Evolutionary conservation across 805 yeast genomes (phyloP).

Genomic region (Candida chilensis): DNA sequence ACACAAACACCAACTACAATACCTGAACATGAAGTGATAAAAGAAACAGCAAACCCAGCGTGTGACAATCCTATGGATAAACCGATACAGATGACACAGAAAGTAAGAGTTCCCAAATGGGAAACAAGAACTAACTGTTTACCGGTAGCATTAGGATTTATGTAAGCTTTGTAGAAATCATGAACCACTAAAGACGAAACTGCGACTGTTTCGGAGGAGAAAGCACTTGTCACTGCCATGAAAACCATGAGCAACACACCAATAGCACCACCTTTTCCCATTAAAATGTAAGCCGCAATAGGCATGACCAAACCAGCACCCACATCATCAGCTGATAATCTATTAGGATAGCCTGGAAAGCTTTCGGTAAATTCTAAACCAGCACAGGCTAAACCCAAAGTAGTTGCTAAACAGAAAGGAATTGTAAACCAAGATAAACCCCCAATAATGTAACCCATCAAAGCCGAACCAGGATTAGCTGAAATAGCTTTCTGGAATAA

Average conservation of each 20-base stretch:
- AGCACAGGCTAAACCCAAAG: conserved; percentile 29
- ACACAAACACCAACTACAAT: conserved; percentile 84
- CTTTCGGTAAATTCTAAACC: conserved; percentile 47
- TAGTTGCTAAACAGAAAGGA: conserved; percentile 23
- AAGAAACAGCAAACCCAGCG: conserved; percentile 74
- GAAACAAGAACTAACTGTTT: conserved; percentile 61
- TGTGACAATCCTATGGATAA: conserved; percentile 77
- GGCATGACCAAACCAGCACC: conserved; percentile 76
- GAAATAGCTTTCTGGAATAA: conserved; percentile 31
- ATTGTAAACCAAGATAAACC: conserved; percentile 35
- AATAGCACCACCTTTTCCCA: conserved; percentile 86
- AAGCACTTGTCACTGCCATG: conserved; percentile 90
- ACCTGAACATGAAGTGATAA: conserved; percentile 85
- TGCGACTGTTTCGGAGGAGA: conserved; percentile 86
- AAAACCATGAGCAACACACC: conserved; percentile 72
- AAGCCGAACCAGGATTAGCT: conserved; percentile 26
- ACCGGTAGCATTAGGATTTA: conserved; percentile 74
- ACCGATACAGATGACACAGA: conserved; percentile 62
- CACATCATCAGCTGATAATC: conserved; percentile 59
- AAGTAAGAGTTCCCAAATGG: conserved; percentile 52
- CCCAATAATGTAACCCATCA: conserved; percentile 37
- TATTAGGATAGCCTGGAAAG: conserved; percentile 75
- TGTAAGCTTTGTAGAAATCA: conserved; percentile 74
- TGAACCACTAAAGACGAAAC: conserved; percentile 81
- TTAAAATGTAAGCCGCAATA: conserved; percentile 70